Percentiles rank a stretch among this genome's conserved stretches.
Evolutionary conservation across 129 eudicot genomes (phyloP).

Genomic region (Helianthus tuberosus): DNA sequence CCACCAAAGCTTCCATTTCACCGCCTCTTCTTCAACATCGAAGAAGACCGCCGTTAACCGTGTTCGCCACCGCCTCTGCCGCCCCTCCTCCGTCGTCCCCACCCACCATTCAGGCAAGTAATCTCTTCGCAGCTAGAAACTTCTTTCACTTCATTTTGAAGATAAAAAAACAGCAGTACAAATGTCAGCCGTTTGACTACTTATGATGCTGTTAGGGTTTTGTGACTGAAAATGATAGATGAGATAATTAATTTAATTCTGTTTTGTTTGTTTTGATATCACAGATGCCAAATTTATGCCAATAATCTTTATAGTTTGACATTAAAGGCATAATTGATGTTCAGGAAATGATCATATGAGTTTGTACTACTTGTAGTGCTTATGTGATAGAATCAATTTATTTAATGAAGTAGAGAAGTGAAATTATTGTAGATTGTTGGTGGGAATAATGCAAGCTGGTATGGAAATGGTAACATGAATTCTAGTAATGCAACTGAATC

Average conservation of each 20-base stretch:
- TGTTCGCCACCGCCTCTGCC: conserved; percentile 39
- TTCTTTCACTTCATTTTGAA: not conserved
- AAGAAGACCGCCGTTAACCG: conserved; percentile 26
- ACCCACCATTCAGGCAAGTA: conserved; percentile 64
- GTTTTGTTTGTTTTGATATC: conserved; percentile 13
- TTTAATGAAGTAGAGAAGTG: conserved; percentile 6
- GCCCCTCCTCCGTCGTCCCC: conserved; percentile 47
- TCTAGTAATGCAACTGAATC: conserved; percentile 30
- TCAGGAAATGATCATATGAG: not conserved
- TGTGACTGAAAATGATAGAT: not conserved
- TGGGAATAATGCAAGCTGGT: conserved; percentile 52
- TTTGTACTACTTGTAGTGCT: not conserved
- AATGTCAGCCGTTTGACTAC: conserved; percentile 4
- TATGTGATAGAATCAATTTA: not conserved
- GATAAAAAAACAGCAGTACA: not conserved
- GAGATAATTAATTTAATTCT: not conserved
- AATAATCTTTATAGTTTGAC: not conserved
- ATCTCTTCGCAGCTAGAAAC: not conserved
- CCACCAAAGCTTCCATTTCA: conserved; percentile 39
- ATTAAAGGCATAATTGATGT: not conserved
- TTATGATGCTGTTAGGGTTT: conserved; percentile 6
- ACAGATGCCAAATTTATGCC: not conserved
- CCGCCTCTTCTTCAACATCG: conserved; percentile 32
- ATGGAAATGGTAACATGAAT: conserved; percentile 42
- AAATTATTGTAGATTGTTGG: conserved; percentile 70